These are phyloP conservation scores for Neopestalotiopsis sp. DNA, from an alignment of 2,329 filamentous ascomycete genomes.

Conservation along the genomic window DNA sequence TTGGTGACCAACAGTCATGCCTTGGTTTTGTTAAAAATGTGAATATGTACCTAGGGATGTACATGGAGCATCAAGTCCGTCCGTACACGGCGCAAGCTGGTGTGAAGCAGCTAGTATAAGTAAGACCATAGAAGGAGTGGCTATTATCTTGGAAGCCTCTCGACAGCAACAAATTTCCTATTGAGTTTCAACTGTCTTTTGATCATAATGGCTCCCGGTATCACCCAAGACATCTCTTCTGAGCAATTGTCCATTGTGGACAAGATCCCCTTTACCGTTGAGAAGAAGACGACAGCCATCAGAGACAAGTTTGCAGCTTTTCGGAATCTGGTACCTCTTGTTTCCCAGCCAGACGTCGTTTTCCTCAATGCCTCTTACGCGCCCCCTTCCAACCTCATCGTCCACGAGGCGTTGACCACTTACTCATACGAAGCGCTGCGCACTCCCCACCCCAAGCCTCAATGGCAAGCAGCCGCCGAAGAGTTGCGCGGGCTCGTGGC, in stretches of 20 bases:
- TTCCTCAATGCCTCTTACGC: constrained; percentile 39
- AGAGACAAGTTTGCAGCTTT: constrained; percentile 25
- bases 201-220: background rate
- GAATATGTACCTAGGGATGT: background rate
- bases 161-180: background rate
- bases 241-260: background rate
- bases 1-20: background rate
- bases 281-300: background rate
- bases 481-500: constrained; percentile 31
- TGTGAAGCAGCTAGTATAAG: background rate
- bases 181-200: background rate
- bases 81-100: background rate
- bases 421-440: constrained; percentile 34
- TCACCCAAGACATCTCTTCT: background rate
- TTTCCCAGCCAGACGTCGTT: constrained; percentile 23
- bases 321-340: constrained; percentile 30
- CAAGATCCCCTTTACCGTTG: background rate
- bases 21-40: background rate
- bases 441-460: constrained; percentile 28
- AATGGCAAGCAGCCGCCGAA: constrained; percentile 30
- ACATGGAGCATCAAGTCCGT: background rate
- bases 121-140: background rate
- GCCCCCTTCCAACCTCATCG: constrained; percentile 37
- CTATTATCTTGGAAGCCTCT: background rate
- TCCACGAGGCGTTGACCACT: constrained; percentile 35